These are phyloP conservation scores for Megacollybia marginata DNA, from an alignment of 768 basidiomycete species.

Conservation along the genomic window DNA sequence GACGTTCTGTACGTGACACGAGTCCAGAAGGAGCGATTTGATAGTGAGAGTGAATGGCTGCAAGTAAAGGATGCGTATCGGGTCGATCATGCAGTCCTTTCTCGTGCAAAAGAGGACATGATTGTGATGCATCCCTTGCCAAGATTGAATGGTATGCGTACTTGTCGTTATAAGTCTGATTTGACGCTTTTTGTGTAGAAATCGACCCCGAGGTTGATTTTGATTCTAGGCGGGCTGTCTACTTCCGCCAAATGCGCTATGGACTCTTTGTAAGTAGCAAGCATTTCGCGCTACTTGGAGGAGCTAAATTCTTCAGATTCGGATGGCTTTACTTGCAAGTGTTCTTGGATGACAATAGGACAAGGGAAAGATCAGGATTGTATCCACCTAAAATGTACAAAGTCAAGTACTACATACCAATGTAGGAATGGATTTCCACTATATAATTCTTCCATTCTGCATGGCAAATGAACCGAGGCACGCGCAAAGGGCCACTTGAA, in stretches of 20 bases:
- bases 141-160: slow-evolving; percentile 67
- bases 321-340: slow-evolving; percentile 75
- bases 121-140: slow-evolving; percentile 99
- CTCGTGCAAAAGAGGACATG: slow-evolving; percentile 92
- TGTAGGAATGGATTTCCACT: too few species aligned
- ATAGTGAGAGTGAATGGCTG: slow-evolving; percentile 75
- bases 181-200: slow-evolving; percentile 45
- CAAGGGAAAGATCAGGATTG: background rate
- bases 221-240: slow-evolving; percentile 87
- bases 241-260: slow-evolving; percentile 98
- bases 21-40: slow-evolving; percentile 92
- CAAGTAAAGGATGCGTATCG: slow-evolving; percentile 89
- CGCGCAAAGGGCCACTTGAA: too few species aligned
- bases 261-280: slow-evolving; percentile 82
- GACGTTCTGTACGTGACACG: slow-evolving; percentile 97
- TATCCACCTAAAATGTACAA: too few species aligned
- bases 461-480: too few species aligned
- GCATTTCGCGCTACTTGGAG: background rate
- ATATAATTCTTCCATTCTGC: too few species aligned
- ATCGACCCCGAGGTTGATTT: slow-evolving; percentile 99
- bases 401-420: too few species aligned
- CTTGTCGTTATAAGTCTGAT: background rate
- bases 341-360: slow-evolving; percentile 34
- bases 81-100: slow-evolving; percentile 89
- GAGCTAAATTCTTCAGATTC: slow-evolving; percentile 36